Base-by-base conservation (phyloP, 2,329 filamentous ascomycete species). In the Pestalotiopsis sp. region DNA sequence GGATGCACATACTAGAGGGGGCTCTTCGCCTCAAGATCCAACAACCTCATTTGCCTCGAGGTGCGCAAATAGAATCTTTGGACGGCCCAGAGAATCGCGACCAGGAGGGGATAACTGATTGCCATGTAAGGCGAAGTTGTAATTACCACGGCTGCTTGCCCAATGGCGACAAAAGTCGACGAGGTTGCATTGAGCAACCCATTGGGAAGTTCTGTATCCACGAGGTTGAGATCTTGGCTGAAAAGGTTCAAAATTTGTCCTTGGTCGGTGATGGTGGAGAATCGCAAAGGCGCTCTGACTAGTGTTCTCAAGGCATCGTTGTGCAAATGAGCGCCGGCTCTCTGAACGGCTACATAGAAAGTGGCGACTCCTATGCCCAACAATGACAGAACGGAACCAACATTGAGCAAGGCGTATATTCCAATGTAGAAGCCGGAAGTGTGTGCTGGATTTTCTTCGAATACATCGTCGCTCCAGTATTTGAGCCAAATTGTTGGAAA, bases 31-130 rank as follows among this genome's bases (percentile, higher is more conserved):
- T 87, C 85, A 7, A 87, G 77, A 52, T 87, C 85, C 49, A 88
- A 73, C 57, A 85, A 78, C 68, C 85, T 81, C 7, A 88, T 73
- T 71, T 87, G 86, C 3, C 85, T 81, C 2, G 84, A 86, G 2
- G 85, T 87, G 1, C 82, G 80, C n/a, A 87, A 77, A 72, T 88
- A 87, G 62, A 84, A 77, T 62, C 81, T 84, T 69, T 86, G 84
- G 4, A 87, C 74, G 2, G 79, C 64, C 66, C 83, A 87, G 5
- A 85, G 69, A 2, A 80, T 70, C 3, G 75, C 72, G 9, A 81
- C 71, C 0, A 85, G 74, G 17, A 82, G 75, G 0, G 85, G 85
- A 65, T 86, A 81, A 1, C 79, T 79, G 4, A 83, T 77, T 2
- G 80, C 79, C 1, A 84, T 76, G 66, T 82, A 85, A 75, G 67